Evolutionary conservation across 2,329 filamentous ascomycete species (phyloP).

Genomic region (Penicillium sp.): DNA sequence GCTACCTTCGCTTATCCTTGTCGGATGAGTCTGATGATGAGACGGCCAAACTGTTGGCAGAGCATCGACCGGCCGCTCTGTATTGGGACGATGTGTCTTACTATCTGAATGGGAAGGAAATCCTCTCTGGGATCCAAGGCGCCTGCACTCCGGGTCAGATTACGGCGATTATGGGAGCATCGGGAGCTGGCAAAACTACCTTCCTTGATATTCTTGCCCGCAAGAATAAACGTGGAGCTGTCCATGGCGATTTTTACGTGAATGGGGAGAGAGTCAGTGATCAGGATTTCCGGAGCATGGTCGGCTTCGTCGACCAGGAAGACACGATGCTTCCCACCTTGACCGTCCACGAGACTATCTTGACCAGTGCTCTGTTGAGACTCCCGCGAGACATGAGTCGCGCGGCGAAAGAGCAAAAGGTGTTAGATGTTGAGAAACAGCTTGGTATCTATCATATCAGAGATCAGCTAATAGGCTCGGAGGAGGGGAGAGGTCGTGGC

Average conservation of each 20-base stretch:
- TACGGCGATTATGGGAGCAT: slow-evolving; percentile 96
- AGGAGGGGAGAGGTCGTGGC: slow-evolving; percentile 87
- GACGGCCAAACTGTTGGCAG: slow-evolving; percentile 74
- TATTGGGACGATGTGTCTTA: slow-evolving; percentile 88
- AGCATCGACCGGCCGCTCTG: slow-evolving; percentile 84
- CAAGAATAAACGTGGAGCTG: slow-evolving; percentile 86
- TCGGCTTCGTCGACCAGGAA: slow-evolving; percentile 97
- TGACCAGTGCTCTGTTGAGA: slow-evolving; percentile 85
- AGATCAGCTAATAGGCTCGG: slow-evolving; percentile 90
- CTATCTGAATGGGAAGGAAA: slow-evolving; percentile 77
- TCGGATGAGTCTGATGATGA: slow-evolving; percentile 85
- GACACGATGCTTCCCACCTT: slow-evolving; percentile 94
- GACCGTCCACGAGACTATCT: slow-evolving; percentile 95
- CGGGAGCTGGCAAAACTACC: slow-evolving; percentile 93
- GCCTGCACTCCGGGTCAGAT: slow-evolving; percentile 92
- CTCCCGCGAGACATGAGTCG: slow-evolving; percentile 88
- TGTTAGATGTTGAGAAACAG: slow-evolving; percentile 89
- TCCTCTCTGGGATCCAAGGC: slow-evolving; percentile 72
- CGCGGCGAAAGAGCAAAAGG: slow-evolving; percentile 80
- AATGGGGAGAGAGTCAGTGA: slow-evolving; percentile 88
- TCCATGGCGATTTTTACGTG: slow-evolving; percentile 77
- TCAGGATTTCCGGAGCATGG: slow-evolving; percentile 78
- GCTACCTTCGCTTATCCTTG: slow-evolving; percentile 68
- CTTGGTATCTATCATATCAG: slow-evolving; percentile 91
- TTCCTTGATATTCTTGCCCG: slow-evolving; percentile 93